These are phyloP conservation scores for Oligophagozyma castellii DNA, from an alignment of 1,139 yeast genomes.

Conservation along the genomic window DNA sequence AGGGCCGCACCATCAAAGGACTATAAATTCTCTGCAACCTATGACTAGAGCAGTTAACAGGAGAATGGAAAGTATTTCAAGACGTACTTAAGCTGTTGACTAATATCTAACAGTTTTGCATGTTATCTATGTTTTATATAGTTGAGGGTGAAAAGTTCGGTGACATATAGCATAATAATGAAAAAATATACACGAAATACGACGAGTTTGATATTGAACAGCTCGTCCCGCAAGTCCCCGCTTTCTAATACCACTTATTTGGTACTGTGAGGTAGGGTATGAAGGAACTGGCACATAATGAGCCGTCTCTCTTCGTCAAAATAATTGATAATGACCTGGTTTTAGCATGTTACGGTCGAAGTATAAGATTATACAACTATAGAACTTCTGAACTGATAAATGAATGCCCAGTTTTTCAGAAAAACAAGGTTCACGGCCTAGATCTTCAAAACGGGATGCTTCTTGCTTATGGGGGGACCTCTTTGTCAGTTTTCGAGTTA, in stretches of 20 bases:
- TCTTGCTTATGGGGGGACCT: constrained; percentile 58
- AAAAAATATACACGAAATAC: no score
- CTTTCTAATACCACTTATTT: no score
- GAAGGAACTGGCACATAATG: constrained; percentile 58
- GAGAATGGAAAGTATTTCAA: constrained; percentile 27
- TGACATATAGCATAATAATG: no score
- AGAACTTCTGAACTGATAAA: constrained; percentile 28
- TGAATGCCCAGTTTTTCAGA: constrained; percentile 38
- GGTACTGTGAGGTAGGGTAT: background rate
- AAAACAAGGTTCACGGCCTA: constrained; percentile 74
- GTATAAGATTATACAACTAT: constrained; percentile 41
- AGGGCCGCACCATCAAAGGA: constrained; percentile 15
- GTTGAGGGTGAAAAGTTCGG: no score
- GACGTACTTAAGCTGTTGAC: no score
- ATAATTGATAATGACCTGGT: constrained; percentile 29
- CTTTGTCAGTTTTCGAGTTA: constrained; percentile 36
- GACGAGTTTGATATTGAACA: no score
- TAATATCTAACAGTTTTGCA: no score
- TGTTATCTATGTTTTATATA: no score
- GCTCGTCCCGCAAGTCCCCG: no score
- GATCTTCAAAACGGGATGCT: constrained; percentile 28
- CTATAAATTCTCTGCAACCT: constrained; percentile 20
- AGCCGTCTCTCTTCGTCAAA: constrained; percentile 60
- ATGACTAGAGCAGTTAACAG: constrained; percentile 24
- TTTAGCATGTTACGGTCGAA: constrained; percentile 68